These are phyloP conservation scores for Lecanicillium sp. DNA, from an alignment of 2,329 filamentous ascomycete species.

Conservation along the genomic window DNA sequence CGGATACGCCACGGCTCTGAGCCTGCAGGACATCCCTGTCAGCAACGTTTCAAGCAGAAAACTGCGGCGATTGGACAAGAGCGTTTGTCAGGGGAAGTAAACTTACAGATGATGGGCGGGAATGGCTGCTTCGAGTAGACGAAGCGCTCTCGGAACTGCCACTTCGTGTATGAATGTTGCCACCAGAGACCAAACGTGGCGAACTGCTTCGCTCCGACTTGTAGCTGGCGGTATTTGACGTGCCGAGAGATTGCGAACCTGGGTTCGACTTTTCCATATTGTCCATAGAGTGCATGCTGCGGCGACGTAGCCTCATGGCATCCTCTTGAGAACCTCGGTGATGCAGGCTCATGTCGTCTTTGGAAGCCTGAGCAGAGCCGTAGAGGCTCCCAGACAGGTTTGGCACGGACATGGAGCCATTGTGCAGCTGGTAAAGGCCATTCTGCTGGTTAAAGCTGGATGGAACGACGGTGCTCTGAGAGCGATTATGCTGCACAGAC, in stretches of 20 bases:
- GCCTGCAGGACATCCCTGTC: slow-evolving; percentile 44
- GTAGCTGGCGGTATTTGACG: too few species aligned
- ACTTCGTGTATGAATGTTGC: slow-evolving; percentile 31
- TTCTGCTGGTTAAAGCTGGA: slow-evolving; percentile 12
- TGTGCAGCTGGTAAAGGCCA: slow-evolving; percentile 21
- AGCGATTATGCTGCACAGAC: slow-evolving; percentile 25
- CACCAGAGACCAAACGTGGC: neutral
- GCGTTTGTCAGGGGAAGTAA: slow-evolving; percentile 9
- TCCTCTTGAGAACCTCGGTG: slow-evolving; percentile 53
- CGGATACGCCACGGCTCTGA: slow-evolving; percentile 48
- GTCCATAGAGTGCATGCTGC: slow-evolving; percentile 67
- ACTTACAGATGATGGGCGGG: slow-evolving; percentile 60
- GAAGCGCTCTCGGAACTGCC: slow-evolving; percentile 58
- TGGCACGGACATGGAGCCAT: slow-evolving; percentile 24
- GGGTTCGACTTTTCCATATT: slow-evolving; percentile 5
- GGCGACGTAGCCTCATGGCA: slow-evolving; percentile 68
- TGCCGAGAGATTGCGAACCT: slow-evolving; percentile 15
- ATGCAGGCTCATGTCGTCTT: slow-evolving; percentile 62
- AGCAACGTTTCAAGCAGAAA: slow-evolving; percentile 31
- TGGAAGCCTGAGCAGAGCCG: slow-evolving; percentile 34
- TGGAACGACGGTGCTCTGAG: slow-evolving; percentile 26
- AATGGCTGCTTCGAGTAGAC: slow-evolving; percentile 49
- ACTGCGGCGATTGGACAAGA: slow-evolving; percentile 14
- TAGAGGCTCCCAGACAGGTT: slow-evolving; percentile 46
- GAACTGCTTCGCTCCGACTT: too few species aligned